Base-by-base conservation (phyloP, 495 filamentous ascomycete genomes). In the Wilcoxina mikolae region DNA sequence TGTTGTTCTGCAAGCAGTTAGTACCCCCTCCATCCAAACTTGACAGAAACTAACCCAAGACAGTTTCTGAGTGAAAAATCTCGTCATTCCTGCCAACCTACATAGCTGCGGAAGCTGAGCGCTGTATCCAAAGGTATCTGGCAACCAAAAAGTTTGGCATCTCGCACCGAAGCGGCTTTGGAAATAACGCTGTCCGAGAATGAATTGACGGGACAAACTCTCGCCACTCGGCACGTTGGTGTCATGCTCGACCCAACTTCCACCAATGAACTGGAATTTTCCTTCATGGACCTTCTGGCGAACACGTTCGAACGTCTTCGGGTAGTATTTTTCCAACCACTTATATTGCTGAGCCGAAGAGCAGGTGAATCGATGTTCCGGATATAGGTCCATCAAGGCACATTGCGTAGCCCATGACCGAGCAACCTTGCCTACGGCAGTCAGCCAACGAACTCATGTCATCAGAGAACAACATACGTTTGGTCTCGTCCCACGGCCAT, bases 401-500 rank as follows among this genome's bases (percentile, higher is more conserved):
- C 88, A 94, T 65, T 98, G 91, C 65, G 85, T 94, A 1, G 87
- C 85, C 90, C 91, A 98, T 1, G 90, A 95, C 20, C 91, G 79
- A 23, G 86, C 91, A 4, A 95, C 82, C 72, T 98, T 98, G 55
- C 63, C 62, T 66, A 26, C 23, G 20, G 27, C 18, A 41, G 43
- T 56, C 24, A 50, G 56, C 23, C 26, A 10, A 22, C 18, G 20
- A 24, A 56, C 27, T 28, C 33, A 54, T 27, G 7, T 54, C 52
- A 26, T 35, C 27, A 26, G 12, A 24, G n/a, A 11, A 9, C 10
- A 27, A 7, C 10, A 22, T 56, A 65, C 91, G 83, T 68, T 94
- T 95, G 0, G 91, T 98, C 73, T 98, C 91, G n/a, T 87, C 91
- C 76, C 84, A 96, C 2, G 91, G 91, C 91, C 91, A 98, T 9